Evolutionary conservation across 73 alveolate species (phyloP).

Genomic region (Tetrahymena thermophila): DNA sequence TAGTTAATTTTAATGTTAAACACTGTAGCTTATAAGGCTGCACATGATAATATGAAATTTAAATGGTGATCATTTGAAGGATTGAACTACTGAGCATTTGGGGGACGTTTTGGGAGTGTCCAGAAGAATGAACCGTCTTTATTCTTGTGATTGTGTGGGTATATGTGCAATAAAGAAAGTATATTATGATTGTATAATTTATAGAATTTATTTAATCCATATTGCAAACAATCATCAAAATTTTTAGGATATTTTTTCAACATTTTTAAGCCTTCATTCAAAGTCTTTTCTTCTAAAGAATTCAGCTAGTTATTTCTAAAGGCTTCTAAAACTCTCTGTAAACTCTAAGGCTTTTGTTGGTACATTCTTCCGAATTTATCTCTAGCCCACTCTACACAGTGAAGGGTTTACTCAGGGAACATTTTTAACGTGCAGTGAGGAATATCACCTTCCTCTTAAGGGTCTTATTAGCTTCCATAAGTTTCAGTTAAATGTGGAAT

Average conservation of each 20-base stretch:
- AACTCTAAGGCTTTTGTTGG: slow-evolving; percentile 48
- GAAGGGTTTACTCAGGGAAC: slow-evolving; percentile 93
- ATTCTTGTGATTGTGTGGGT: slow-evolving; percentile 83
- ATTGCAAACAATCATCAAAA: slow-evolving; percentile 75
- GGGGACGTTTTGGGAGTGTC: slow-evolving; percentile 92
- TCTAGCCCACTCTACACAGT: slow-evolving; percentile 96
- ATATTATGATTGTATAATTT: slow-evolving; percentile 67
- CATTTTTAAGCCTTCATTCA: slow-evolving; percentile 60
- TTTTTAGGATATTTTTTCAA: slow-evolving; percentile 63
- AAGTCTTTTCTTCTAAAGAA: slow-evolving; percentile 50
- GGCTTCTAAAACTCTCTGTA: slow-evolving; percentile 54
- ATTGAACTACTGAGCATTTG: slow-evolving; percentile 64
- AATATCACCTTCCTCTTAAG: slow-evolving; percentile 81
- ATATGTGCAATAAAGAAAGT: slow-evolving; percentile 64
- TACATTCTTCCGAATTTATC: slow-evolving; percentile 82
- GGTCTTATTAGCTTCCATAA: slow-evolving; percentile 83
- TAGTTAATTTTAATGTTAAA: slow-evolving; percentile 56
- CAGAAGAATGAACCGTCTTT: slow-evolving; percentile 87
- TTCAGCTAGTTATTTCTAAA: slow-evolving; percentile 43
- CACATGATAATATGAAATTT: slow-evolving; percentile 66
- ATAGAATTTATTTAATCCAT: slow-evolving; percentile 69
- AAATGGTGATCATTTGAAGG: slow-evolving; percentile 57
- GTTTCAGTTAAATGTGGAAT: slow-evolving; percentile 84
- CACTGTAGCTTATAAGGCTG: slow-evolving; percentile 71
- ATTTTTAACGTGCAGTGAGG: slow-evolving; percentile 95